phyloP scores from a whole-genome alignment of 164 flowering plant genomes.

The Protea cynaroides region DNA sequence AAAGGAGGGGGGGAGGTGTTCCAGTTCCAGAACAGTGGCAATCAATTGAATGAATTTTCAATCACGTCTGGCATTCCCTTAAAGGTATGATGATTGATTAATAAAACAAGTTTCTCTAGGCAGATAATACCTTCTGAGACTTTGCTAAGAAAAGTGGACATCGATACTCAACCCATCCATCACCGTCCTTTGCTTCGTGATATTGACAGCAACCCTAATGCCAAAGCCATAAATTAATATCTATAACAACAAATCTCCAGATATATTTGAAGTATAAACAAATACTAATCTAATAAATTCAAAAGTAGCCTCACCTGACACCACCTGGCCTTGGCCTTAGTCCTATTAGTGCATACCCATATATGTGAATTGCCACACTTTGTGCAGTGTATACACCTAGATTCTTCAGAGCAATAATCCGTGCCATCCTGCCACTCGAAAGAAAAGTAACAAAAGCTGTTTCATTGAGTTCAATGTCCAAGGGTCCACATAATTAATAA shows the following conservation, averaged over 20 bases:
- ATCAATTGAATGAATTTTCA: not conserved
- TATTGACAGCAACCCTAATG: slow-evolving; percentile 85
- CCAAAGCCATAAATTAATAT: slow-evolving; percentile 10
- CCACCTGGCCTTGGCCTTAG: slow-evolving; percentile 95
- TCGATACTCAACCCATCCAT: slow-evolving; percentile 96
- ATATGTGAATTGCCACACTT: slow-evolving; percentile 94
- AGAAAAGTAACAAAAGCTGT: not conserved
- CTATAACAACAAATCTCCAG: not conserved
- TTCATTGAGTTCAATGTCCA: too few species aligned
- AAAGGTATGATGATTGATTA: too few species aligned
- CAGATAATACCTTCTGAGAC: slow-evolving; percentile 59
- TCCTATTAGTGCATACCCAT: slow-evolving; percentile 94
- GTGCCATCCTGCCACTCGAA: slow-evolving; percentile 43
- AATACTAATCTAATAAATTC: not conserved
- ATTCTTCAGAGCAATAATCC: slow-evolving; percentile 78
- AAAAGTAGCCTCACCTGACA: slow-evolving; percentile 67
- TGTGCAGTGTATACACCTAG: slow-evolving; percentile 92
- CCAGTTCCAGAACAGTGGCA: not conserved
- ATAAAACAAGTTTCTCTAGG: not conserved
- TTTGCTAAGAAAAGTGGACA: slow-evolving; percentile 56
- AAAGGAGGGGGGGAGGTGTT: not conserved
- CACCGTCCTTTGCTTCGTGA: slow-evolving; percentile 98
- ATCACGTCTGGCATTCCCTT: not conserved
- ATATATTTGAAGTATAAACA: not conserved
- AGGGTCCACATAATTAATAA: too few species aligned